Evolutionary conservation across 495 filamentous ascomycete genomes (phyloP), one percentile per base, ranked within the genome.

Genomic region (Parathielavia appendiculata): DNA sequence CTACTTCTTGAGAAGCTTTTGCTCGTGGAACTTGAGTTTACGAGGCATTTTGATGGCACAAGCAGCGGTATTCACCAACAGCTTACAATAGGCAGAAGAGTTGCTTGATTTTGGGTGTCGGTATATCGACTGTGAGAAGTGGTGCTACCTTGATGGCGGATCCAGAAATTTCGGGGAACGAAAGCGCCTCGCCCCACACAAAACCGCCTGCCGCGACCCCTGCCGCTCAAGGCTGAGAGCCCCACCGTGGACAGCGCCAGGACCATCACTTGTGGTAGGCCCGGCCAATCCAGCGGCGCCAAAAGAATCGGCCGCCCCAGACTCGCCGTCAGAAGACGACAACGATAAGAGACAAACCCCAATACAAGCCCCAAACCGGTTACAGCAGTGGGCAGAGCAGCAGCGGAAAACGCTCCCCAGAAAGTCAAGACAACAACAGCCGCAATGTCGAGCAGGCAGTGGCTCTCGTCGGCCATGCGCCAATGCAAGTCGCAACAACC

Each of bases 1-100:
- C 12, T 30, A 63, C 61, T 63, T 63, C 41, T 63, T 63, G 8
- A 63, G 23, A 35, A 63, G 61, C 61, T 63, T 63, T 41, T 63
- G 86, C 46, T 63, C 61, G 22, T 63, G 57, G 45, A 92, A 82
- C 75, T 96, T 96, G 67, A 97, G 83, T 73, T 92, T 87, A 59
- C 92, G 86, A 64, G 93, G 88, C 90, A 95, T 95, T 51, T 67
- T 83, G 61, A 53, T 13, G 30, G 51, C 11, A 35, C 10, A 35
- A n/a, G 30, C 8, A n/a, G 32, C 20, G 26, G 20, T 36, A 26
- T 46, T n/a, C 34, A n/a, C 32, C n/a, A 36, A 53, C 4, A 30
- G 26, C 26, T 3, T 30, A 6, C 26, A 30, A 30, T 3, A 2
- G 6, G 26, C 26, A 30, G 3, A 6, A 30, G 17, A 38, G 46